Evolutionary conservation across 1,284 basidiomycete genomes (phyloP), one percentile per base, ranked within the genome.

Genomic region (Sporisorium reilianum): DNA sequence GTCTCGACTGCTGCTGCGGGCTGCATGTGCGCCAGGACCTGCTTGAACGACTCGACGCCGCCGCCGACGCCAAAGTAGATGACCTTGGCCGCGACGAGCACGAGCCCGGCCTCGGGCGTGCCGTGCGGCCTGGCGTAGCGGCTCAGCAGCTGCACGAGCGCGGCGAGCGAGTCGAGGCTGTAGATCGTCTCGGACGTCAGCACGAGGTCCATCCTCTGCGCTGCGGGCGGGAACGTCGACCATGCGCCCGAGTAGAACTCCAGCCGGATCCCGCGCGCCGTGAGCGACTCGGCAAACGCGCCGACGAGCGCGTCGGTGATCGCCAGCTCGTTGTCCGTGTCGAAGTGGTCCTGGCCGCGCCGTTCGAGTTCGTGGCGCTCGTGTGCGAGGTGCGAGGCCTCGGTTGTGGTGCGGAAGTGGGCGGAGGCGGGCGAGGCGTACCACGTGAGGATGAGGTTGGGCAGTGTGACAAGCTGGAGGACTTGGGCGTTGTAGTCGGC

Each of bases 41-140:
- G 67, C 20, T 90, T 84, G 83, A 99, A 97, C 63, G 91, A 91
- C 23, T 89, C 86, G 10, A 95, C 87, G 0, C 94, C 93, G 0
- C 95, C 95, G 0, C 96, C 96, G 4, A 98, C 95, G 18, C 96
- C 96, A 86, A 98, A 98, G 84, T 99, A 98, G 28, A 97, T 87
- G 11, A 94, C 88, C 86, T 95, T 98, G n/a, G 91, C 91, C 0
- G 93, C 93, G 4, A 94, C 90, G 14, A 95, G 88, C 79, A 91
- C 92, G 10, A 88, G 45, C n/a, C 44, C 58, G 11, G 55, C 44
- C 12, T 49, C 34, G 4, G 7, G 22, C 5, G 1, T 9, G 14
- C 16, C 36, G 10, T 50, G 26, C 3, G 55, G 45, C 25, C 50
- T 48, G 26, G 61, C 65, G 38, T 69, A 68, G 18, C 44, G 20